phyloP scores from a whole-genome alignment of 441 rosid genomes.

The Pelargonium exstipulatum region DNA sequence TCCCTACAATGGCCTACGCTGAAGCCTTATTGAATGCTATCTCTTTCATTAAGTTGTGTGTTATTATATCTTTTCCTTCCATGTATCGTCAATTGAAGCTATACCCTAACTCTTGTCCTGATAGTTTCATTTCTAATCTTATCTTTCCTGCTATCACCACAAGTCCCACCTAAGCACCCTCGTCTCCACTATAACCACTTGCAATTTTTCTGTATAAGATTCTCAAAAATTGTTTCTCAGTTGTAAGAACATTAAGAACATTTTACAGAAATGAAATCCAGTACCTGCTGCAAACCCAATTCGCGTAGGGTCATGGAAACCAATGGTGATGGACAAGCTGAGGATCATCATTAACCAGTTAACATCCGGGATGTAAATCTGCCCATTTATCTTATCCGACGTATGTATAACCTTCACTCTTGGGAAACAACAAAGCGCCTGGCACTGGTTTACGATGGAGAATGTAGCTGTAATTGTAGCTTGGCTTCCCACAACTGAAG shows the following conservation, averaged over 20 bases:
- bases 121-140: no score
- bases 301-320: slow-evolving; percentile 32
- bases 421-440: slow-evolving; percentile 58
- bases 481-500: slow-evolving; percentile 63
- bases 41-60: no score
- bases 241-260: background rate
- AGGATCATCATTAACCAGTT: slow-evolving; percentile 62
- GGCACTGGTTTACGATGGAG: slow-evolving; percentile 67
- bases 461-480: slow-evolving; percentile 63
- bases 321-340: slow-evolving; percentile 45
- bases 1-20: no score
- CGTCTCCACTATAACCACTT: no score
- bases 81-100: no score
- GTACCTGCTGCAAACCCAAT: slow-evolving; percentile 55
- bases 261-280: background rate
- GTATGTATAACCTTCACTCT: slow-evolving; percentile 55
- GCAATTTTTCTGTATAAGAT: no score
- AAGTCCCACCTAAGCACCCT: no score
- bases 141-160: no score
- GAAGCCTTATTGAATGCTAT: no score
- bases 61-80: no score
- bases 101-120: no score
- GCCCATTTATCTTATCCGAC: slow-evolving; percentile 50
- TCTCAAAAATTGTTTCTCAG: background rate
- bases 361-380: slow-evolving; percentile 56